Conservation (phyloP, 108 stramenopile genomes). For the Ochromonas danica region DNA sequence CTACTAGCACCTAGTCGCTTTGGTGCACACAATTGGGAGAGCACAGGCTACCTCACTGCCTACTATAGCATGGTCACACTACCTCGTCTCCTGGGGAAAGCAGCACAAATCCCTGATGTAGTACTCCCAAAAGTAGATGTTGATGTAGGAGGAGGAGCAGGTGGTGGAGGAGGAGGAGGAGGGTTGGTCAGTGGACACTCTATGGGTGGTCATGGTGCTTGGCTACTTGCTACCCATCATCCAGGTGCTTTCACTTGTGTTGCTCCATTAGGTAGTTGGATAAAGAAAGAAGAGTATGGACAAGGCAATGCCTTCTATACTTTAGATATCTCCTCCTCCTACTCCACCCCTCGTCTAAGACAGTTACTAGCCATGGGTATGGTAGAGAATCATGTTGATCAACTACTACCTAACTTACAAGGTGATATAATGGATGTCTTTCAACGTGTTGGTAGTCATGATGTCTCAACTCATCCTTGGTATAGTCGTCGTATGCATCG, state of each 20-base stretch:
- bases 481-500: constrained; percentile 32
- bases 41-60: background rate
- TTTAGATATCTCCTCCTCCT: constrained; percentile 3
- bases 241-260: constrained; percentile 17
- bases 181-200: constrained; percentile 21
- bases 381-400: constrained; percentile 24
- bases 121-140: too few relatives aligned
- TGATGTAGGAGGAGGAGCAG: too few relatives aligned
- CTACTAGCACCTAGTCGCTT: constrained; percentile 5
- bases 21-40: constrained; percentile 36
- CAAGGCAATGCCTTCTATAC: constrained; percentile 2
- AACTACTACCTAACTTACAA: background rate
- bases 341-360: background rate
- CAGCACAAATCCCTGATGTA: background rate
- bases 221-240: background rate
- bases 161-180: too few relatives aligned
- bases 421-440: background rate
- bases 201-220: constrained; percentile 36
- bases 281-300: constrained; percentile 27
- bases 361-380: background rate
- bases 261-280: background rate
- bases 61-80: background rate
- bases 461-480: constrained; percentile 22
- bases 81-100: background rate
- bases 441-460: background rate